A percentile compares a stretch with the other conserved stretches of the same genome.
These are phyloP conservation scores for Paracorniculantispora psalliotae DNA, from an alignment of 2,329 filamentous ascomycete genomes.

Conservation along the genomic window DNA sequence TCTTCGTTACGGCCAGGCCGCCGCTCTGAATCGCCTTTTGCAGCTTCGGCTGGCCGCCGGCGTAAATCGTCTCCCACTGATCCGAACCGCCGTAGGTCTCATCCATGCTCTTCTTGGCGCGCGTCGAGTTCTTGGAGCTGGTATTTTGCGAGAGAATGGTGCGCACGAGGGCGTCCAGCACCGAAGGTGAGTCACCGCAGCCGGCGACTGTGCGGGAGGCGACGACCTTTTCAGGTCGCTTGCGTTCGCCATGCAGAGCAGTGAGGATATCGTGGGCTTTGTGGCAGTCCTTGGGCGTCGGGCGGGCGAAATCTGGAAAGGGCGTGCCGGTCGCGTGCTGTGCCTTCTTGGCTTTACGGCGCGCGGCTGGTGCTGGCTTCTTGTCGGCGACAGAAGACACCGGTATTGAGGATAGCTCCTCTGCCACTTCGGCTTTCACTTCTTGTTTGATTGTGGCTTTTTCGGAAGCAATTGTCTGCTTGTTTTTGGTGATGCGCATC, in stretches of 20 bases:
- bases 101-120: conserved; percentile 50
- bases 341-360: neutral
- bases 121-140: conserved; percentile 51
- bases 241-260: conserved; percentile 58
- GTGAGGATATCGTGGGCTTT: conserved; percentile 63
- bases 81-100: conserved; percentile 38
- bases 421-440: neutral
- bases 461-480: neutral
- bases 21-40: conserved; percentile 63
- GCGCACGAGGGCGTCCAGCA: conserved; percentile 48
- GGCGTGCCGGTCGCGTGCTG: conserved; percentile 39
- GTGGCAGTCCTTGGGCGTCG: conserved; percentile 62
- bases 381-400: neutral
- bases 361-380: neutral
- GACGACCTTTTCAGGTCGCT: conserved; percentile 56
- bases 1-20: conserved; percentile 68
- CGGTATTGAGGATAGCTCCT: neutral
- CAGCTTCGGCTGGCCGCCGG: conserved; percentile 35
- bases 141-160: conserved; percentile 52
- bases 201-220: conserved; percentile 62
- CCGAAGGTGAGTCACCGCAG: conserved; percentile 45
- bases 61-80: conserved; percentile 37
- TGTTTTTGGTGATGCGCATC: conserved; percentile 12
- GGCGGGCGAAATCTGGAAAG: conserved; percentile 62
- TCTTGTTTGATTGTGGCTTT: conserved; percentile 3